phyloP scores from a whole-genome alignment of 805 yeast genomes.

The Teunomyces panamensis region DNA sequence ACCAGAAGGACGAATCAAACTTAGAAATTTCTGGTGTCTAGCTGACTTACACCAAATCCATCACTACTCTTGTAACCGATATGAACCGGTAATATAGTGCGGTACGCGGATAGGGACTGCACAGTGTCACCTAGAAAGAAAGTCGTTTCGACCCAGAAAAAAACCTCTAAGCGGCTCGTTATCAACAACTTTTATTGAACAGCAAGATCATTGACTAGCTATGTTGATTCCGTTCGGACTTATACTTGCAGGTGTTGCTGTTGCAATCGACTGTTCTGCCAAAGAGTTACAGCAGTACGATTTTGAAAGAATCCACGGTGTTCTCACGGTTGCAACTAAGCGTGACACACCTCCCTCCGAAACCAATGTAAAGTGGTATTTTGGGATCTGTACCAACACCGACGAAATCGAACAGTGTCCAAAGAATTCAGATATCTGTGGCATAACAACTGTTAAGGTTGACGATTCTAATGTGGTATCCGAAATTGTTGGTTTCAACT shows the following conservation, averaged over 20 bases:
- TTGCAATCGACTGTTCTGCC: conserved; percentile 33
- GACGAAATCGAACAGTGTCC: conserved; percentile 55
- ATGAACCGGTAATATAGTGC: background rate
- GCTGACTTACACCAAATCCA: background rate
- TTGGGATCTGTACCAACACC: conserved; percentile 67
- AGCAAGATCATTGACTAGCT: conserved; percentile 1
- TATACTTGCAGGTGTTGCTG: conserved; percentile 2
- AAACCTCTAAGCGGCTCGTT: conserved; percentile 3
- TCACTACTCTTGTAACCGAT: background rate
- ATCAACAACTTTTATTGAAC: background rate
- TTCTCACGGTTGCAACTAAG: conserved; percentile 21
- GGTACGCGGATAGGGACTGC: background rate
- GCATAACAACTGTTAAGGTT: conserved; percentile 53
- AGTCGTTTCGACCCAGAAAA: background rate
- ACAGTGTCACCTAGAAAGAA: background rate
- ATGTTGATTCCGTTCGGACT: background rate
- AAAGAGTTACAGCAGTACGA: conserved; percentile 38
- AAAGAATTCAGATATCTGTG: conserved; percentile 73
- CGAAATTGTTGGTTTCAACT: conserved; percentile 59
- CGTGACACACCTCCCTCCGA: conserved; percentile 77
- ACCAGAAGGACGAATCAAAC: too few relatives aligned
- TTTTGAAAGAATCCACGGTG: conserved; percentile 48
- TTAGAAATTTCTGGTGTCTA: background rate
- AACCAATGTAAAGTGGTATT: conserved; percentile 56
- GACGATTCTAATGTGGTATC: conserved; percentile 53